Evolutionary conservation across 1,139 yeast species (phyloP).

Genomic region (Williopsis jadinii): DNA sequence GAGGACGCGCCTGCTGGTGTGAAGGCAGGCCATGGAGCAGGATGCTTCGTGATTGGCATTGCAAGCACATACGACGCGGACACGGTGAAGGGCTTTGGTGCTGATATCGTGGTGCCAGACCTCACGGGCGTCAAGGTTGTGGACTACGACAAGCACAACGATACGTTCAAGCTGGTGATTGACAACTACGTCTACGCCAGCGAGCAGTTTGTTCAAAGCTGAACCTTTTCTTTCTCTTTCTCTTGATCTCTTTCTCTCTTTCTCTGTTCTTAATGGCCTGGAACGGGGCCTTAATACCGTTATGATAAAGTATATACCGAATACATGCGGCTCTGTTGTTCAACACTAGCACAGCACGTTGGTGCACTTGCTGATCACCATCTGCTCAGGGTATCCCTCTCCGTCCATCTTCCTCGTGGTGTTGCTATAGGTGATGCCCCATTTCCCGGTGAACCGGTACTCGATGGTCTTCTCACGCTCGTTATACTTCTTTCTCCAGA

Average conservation of each 20-base stretch:
- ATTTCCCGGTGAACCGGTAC: conserved; percentile 33
- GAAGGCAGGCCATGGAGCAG: conserved; percentile 75
- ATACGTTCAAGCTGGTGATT: conserved; percentile 28
- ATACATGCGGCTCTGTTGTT: too few relatives aligned
- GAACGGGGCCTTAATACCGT: too few relatives aligned
- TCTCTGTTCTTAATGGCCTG: too few relatives aligned
- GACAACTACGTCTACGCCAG: conserved; percentile 29
- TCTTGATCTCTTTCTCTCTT: too few relatives aligned
- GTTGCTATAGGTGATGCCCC: conserved; percentile 39
- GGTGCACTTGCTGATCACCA: conserved; percentile 16
- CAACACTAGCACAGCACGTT: conserved; percentile 11
- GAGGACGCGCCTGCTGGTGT: conserved; percentile 89
- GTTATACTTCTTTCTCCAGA: conserved; percentile 30
- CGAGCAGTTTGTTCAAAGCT: conserved; percentile 19
- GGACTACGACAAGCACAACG: conserved; percentile 27
- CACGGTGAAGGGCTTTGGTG: conserved; percentile 63
- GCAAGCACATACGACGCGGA: conserved; percentile 72
- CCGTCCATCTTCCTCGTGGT: conserved; percentile 13
- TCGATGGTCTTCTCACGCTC: conserved; percentile 23
- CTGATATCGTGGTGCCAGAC: conserved; percentile 71
- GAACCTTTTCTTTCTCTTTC: too few relatives aligned
- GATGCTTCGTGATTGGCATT: conserved; percentile 74
- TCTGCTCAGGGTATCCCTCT: conserved; percentile 2
- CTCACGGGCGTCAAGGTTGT: conserved; percentile 39
- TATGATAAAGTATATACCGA: too few relatives aligned